Evolutionary conservation across 306 rosid genomes (phyloP), one percentile per base, ranked within the genome.

Genomic region (Senna siamea): DNA sequence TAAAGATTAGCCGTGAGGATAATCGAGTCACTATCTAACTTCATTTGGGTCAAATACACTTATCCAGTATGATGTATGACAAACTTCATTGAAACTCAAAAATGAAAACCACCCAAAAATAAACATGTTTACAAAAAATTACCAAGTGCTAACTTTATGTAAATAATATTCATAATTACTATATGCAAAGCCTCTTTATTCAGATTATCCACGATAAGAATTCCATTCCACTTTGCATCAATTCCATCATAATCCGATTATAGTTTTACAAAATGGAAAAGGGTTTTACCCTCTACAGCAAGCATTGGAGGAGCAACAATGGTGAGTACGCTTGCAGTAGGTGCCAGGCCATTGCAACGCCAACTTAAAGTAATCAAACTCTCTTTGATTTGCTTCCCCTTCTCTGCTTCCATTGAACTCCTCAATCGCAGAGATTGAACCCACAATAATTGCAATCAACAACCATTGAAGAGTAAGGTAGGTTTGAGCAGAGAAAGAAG

Each of bases 311-410:
- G 92, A 34, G 66, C 98, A 93, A 75, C 98, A 93, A 43, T 80
- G 19, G 65, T 57, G 70, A 34, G 91, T 63, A 59, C 69, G 81
- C 18, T 20, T 79, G 70, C 98, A 93, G 65, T 6, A 63, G 40
- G 98, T 88, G 28, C 84, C 91, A 1, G 98, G 96, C 98, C 98
- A 93, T 84, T 88, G 96, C 70, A 93, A 79, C 9, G 98, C 88
- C 84, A 93, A 72, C 0, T 74, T 78, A 73, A 89, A 91, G 87
- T 93, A 93, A 72, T 93, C 98, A 80, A 93, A 93, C 65, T 93
- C 98, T 69, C 97, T 88, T 78, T 82, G 93, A 9, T 15, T 1
- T 22, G 17, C 14, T 40, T 54, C 77, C 6, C 58, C 73, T 41
- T 12, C 69, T 13, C 73, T 60, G 57, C 44, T 37, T 58, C 73